Base-by-base conservation (phyloP, 1,284 basidiomycete species). In the Tausonia pullulans region DNA sequence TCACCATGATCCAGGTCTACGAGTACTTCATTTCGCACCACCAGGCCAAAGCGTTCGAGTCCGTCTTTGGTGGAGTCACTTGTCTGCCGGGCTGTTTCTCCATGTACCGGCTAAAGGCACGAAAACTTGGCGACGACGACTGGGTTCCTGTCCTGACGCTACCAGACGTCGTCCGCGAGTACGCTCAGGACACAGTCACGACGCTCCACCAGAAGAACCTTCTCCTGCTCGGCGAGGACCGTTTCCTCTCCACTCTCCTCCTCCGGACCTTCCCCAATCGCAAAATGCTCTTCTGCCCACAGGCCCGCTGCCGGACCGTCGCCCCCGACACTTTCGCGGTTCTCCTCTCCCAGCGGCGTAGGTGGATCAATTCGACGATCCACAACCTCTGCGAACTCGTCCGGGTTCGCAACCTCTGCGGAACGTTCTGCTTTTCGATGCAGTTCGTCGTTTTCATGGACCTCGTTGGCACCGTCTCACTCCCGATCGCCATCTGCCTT, bases 21-120 rank as follows among this genome's bases (percentile, higher is more conserved):
- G 94, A 97, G 74, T 98, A 98, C 78, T 98, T 97, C 78, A 98
- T 99, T 74, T 97, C 94, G 48, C 96, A 98, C 76, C 95, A 98
- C 77, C 84, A 94, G 67, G 89, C 93, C 69, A 98, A 99, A 75
- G 93, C 93, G 2, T 99, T 98, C 78, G 96, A 99, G 76, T 93
- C 94, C 40, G 92, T 98, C 14, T 98, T 98, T 75, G 96, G 96
- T 74, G 96, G 96, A 85, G 96, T 99, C 64, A 94, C 96, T 13
- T 99, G 96, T 81, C 79, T 98, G 54, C 96, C 96, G 0, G 96
- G 96, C 39, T 98, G 96, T 78, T 99, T 99, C 81, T 97, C 93
- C 57, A 98, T 99, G 92, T 98, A 98, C 79, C 83, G 96, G 60
- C 82, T 99, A 75, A 99, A 99, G 78, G 93, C 94, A 4, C 83